Percentiles rank a stretch among this genome's conserved stretches.
Conservation (phyloP, 768 basidiomycete species). For the Hericium rajendrae region DNA sequence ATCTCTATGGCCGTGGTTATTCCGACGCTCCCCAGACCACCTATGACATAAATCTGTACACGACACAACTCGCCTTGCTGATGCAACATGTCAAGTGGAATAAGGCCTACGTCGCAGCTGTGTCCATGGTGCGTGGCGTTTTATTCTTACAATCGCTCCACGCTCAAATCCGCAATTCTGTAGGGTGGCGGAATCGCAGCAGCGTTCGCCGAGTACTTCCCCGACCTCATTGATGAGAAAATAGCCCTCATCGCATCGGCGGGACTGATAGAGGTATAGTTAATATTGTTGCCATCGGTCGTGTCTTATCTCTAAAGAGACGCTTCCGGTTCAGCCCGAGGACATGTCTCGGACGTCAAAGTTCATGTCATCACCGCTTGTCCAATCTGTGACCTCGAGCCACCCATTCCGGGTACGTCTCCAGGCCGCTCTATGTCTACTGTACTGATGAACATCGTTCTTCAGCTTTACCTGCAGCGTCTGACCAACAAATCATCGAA, state of each 20-base stretch:
- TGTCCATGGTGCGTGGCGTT: constrained; percentile 56
- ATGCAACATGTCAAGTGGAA: constrained; percentile 74
- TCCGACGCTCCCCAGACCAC: constrained; percentile 67
- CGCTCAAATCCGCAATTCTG: neutral
- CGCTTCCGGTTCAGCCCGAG: constrained; percentile 28
- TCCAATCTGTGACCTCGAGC: constrained; percentile 59
- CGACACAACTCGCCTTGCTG: constrained; percentile 72
- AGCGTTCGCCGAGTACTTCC: constrained; percentile 63
- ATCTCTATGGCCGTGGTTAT: constrained; percentile 77
- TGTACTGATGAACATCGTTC: neutral
- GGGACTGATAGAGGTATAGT: constrained; percentile 55
- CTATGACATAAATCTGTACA: constrained; percentile 57
- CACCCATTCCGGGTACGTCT: constrained; percentile 47
- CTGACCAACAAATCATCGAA: constrained; percentile 21
- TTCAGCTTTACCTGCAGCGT: constrained; percentile 24
- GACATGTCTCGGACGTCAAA: constrained; percentile 69
- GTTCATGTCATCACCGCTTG: constrained; percentile 68
- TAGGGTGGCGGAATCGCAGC: constrained; percentile 70
- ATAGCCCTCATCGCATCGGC: constrained; percentile 60
- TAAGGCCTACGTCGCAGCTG: constrained; percentile 51
- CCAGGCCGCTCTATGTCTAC: neutral
- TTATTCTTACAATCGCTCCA: neutral
- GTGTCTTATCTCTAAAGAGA: neutral
- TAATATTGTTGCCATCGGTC: neutral
- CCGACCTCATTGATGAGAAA: constrained; percentile 56